These are phyloP conservation scores for Aspergillus candidus DNA, from an alignment of 2,329 filamentous ascomycete species.

Conservation along the genomic window DNA sequence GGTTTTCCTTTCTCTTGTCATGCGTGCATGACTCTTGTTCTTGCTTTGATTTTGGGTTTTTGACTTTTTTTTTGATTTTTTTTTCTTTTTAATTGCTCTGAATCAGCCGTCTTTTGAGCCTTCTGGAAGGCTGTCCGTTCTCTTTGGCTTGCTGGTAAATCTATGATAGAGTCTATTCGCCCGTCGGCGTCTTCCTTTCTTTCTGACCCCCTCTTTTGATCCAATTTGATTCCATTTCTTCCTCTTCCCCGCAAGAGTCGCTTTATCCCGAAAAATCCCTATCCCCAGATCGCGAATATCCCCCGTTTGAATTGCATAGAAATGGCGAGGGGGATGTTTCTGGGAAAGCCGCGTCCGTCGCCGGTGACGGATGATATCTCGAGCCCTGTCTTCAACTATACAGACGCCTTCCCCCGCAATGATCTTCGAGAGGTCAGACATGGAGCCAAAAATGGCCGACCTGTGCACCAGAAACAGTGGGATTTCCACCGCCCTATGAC, in stretches of 20 bases:
- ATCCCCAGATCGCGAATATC: not conserved
- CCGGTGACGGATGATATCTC: constrained; percentile 25
- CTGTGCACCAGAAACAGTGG: constrained; percentile 9
- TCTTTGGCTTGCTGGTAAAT: constrained; percentile 18
- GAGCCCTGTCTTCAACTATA: constrained; percentile 26
- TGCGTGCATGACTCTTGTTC: constrained; percentile 8
- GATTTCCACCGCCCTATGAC: constrained; percentile 18
- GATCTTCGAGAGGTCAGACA: constrained; percentile 20
- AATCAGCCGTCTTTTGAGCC: constrained; percentile 15
- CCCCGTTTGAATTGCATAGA: not conserved
- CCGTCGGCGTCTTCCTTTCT: constrained; percentile 3
- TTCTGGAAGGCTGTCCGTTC: constrained; percentile 39
- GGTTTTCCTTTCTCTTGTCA: constrained; percentile 3
- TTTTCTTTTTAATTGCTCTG: constrained; percentile 8
- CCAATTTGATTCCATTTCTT: not conserved
- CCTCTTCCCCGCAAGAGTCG: not conserved
- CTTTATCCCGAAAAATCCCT: constrained; percentile 1
- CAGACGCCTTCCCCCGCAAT: constrained; percentile 27
- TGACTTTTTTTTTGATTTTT: constrained; percentile 14
- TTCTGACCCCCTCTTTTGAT: constrained; percentile 2
- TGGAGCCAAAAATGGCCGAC: constrained; percentile 8
- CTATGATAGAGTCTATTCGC: constrained; percentile 12
- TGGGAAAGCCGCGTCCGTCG: constrained; percentile 24
- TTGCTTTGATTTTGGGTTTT: constrained; percentile 6
- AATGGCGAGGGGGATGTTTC: constrained; percentile 28